Conservation (phyloP, 139 green algal species). For the Zygnema cylindricum region DNA sequence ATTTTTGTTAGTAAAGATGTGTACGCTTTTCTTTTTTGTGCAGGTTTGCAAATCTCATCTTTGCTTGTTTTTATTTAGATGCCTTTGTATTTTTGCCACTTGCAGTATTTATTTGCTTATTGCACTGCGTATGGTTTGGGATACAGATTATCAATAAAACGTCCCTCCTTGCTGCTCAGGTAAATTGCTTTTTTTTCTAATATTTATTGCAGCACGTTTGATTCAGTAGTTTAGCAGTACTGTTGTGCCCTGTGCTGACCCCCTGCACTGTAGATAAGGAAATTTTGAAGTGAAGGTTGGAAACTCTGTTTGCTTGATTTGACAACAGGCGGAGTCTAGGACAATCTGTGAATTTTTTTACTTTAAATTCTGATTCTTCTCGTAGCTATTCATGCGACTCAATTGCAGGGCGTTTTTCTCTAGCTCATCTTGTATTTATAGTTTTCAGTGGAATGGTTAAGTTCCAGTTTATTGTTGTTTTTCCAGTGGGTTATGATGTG, state of each 20-base stretch:
- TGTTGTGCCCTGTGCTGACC: not conserved
- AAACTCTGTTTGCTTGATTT: too few relatives aligned
- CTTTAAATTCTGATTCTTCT: too few relatives aligned
- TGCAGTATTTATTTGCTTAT: not conserved
- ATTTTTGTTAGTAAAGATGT: not conserved
- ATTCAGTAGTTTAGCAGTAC: not conserved
- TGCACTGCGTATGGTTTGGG: not conserved
- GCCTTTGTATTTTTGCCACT: not conserved
- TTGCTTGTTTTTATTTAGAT: not conserved
- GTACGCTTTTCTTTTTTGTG: not conserved
- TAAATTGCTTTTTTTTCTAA: not conserved
- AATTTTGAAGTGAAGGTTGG: too few relatives aligned
- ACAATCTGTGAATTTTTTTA: too few relatives aligned
- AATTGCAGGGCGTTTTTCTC: too few relatives aligned
- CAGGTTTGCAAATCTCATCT: not conserved
- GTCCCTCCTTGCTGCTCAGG: constrained; percentile 25
- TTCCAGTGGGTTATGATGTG: not conserved
- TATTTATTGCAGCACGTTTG: not conserved
- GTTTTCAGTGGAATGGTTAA: not conserved
- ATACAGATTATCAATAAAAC: constrained; percentile 17
- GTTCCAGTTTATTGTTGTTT: not conserved
- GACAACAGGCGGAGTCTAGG: too few relatives aligned
- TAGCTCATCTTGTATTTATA: not conserved
- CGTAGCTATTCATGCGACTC: too few relatives aligned
- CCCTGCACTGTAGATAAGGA: not conserved